Evolutionary conservation across 805 yeast species (phyloP), one percentile per base, ranked within the genome.

Genomic region (Dipodascus geniculatus): DNA sequence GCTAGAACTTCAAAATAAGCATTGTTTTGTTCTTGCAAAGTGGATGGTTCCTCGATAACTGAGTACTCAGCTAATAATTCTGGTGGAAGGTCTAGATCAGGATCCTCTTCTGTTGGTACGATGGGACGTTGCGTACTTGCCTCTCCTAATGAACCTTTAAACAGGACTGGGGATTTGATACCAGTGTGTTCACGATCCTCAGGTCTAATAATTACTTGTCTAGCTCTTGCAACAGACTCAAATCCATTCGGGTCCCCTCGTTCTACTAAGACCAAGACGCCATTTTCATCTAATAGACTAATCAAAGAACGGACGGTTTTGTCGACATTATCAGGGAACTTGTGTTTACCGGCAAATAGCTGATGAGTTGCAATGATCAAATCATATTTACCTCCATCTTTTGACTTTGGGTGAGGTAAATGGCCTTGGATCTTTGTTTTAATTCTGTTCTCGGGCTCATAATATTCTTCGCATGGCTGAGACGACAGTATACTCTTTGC

Each of bases 181-280:
- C 69, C 61, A 3, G 61, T 60, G 2, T 56, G 58, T 3, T 56
- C 60, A 19, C 60, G 53, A 24, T 63, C 68, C 33, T 65, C 95
- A 0, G 97, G 96, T 60, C 98, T 79, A n/a, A 91, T 71, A 78
- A 88, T 80, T 2, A 87, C 70, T 65, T 91, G 96, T 62, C 99
- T 75, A 2, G 97, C 96, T 53, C 96, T 74, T 0, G 96, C 95
- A 54, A 89, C 77, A 2, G 81, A 74, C 68, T 93, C 99, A 64
- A 87, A 87, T 0, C 98, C 98, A 31, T 82, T 63, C 0, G 97
- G 87, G 54, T 85, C 86, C 2, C 99, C 99, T 57, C 96, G 74
- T 69, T 93, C 98, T 2, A 90, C 70, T 1, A 93, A 65, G 1
- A 89, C 82, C 11, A 91, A 68, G 55, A 82, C 82, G 0, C 98